These are phyloP conservation scores for Penicillium lividum DNA, from an alignment of 495 filamentous ascomycete species.

Conservation along the genomic window DNA sequence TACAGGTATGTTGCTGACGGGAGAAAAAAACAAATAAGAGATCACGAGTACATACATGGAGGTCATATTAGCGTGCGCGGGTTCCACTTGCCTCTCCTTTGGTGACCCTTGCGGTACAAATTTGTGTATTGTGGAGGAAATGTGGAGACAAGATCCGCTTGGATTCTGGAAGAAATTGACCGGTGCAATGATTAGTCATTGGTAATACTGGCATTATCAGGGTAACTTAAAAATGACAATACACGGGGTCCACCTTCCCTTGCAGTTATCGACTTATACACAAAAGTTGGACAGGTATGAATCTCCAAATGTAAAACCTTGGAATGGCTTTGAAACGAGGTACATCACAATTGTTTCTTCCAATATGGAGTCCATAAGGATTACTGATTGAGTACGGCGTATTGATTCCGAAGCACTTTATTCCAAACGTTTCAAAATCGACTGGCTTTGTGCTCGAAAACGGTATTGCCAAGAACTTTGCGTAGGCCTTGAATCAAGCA, in stretches of 20 bases:
- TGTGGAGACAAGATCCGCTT: neutral
- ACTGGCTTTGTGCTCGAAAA: neutral
- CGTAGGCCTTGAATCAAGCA: neutral
- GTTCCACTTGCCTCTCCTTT: neutral
- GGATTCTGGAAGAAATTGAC: neutral
- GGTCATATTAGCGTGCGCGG: slow-evolving; percentile 1
- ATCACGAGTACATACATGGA: slow-evolving; percentile 1
- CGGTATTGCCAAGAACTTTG: neutral
- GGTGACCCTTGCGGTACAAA: neutral
- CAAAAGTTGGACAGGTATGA: neutral
- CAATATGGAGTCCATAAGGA: no score
- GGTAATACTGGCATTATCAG: neutral
- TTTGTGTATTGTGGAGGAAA: neutral
- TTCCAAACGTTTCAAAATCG: neutral
- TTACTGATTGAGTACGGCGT: no score
- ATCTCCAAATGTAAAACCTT: neutral
- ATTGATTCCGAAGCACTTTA: neutral
- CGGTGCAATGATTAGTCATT: no score
- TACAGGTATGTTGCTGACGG: neutral
- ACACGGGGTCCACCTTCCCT: neutral
- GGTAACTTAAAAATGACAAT: neutral
- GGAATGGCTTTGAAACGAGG: neutral
- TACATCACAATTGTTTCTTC: neutral
- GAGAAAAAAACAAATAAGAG: neutral
- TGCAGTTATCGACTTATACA: neutral